Evolutionary conservation across 805 yeast species (phyloP), one percentile per base, ranked within the genome.

Genomic region (Kodamaea jinghongensis): DNA sequence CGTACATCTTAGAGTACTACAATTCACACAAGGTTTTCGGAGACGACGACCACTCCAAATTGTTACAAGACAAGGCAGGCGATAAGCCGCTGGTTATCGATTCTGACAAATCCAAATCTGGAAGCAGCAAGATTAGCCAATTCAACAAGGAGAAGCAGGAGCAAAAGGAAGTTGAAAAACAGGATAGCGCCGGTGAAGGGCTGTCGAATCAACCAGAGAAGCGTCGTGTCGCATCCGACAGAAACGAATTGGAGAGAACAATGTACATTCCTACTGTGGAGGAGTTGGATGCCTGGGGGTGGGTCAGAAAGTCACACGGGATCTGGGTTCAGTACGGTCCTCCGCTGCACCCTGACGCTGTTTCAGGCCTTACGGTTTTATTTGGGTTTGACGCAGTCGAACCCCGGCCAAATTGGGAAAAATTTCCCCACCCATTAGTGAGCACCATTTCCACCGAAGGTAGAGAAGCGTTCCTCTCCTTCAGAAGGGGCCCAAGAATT

Each of bases 351-450:
- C 22, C 17, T 10, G 43, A 58, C 14, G 66, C 79, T 1, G 57
- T 83, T 5, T 74, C 79, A 6, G 86, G 73, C 2, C 50, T 88
- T 9, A 87, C 85, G 46, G 70, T 87, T 1, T 61, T 90, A 26
- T 89, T 79, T 63, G 95, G 95, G 1, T 54, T 58, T 2, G 86
- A 81, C 47, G 82, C 86, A 1, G 78, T 75, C 3, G 96, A 87
- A 38, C 95, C 96, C 3, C 67, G 96, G 40, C 78, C 79, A 0
- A 76, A 75, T 34, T 89, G 96, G 96, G 47, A 56, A 2, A 47
- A 76, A 6, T 41, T 69, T 3, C 45, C 47, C 22, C 36, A 33
- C 3, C 60, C 64, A 0, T 29, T 68, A 5, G 14, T 20, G 10
- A 60, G 48, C 11, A 42, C 58, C 2, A 48, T 53, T 3, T 46